Evolutionary conservation across 2,329 filamentous ascomycete genomes (phyloP), one percentile per base, ranked within the genome.

Genomic region (Sarocladiaceae sp.): DNA sequence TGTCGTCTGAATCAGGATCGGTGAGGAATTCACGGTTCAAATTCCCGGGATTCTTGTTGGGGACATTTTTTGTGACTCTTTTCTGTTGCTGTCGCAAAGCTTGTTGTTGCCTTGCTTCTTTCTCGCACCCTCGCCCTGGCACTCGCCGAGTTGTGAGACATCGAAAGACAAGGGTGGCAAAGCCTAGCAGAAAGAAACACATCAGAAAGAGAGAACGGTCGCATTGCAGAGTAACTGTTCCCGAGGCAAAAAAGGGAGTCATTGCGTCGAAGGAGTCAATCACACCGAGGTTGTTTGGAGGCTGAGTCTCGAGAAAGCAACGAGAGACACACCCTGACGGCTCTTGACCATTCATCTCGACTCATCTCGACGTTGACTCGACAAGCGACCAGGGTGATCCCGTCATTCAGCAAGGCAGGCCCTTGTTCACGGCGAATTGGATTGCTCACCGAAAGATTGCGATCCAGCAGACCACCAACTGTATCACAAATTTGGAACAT

Each of bases 261-360:
- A n/a, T n/a, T n/a, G n/a, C n/a, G n/a, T n/a, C 6, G 20, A 44
- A 26, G 12, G 40, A 28, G 7, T 26, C 22, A 26, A 44, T 44
- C 40, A 26, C 17, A 44, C 13, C 37, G 20, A 11, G 23, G 6
- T 40, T 28, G 8, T 12, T 36, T n/a, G 22, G 23, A 25, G 40
- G 40, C 40, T 44, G 44, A 48, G 25, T 33, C 26, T 15, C 20
- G 28, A 33, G 44, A 48, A 48, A 48, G 44, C 26, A 48, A 33
- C n/a, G 44, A 48, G 10, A 29, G 44, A 33, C 40, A 44, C 40
- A n/a, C 22, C 40, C 8, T 12, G 23, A 44, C 12, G 4, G 40
- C 23, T 13, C 26, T 28, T 28, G 23, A 22, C 23, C 23, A 15
- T 25, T 20, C 15, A 6, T 6, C 22, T 44, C 40, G 23, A 44